These are phyloP conservation scores for Escovopsis sp. DNA, from an alignment of 2,329 filamentous ascomycete species.

Conservation along the genomic window DNA sequence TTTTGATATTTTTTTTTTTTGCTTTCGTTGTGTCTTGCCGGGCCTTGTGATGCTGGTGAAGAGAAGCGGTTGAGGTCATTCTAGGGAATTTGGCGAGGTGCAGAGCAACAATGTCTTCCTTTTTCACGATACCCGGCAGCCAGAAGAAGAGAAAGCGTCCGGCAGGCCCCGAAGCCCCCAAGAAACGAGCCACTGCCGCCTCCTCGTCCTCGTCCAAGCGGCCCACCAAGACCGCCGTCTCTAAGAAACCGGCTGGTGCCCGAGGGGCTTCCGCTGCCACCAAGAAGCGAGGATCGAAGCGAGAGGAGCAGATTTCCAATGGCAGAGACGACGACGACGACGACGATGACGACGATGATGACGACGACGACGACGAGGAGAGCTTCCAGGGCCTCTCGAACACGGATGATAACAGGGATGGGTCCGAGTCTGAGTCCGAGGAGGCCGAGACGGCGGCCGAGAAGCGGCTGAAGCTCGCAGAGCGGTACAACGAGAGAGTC, in stretches of 20 bases:
- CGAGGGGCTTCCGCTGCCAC: slow-evolving; percentile 14
- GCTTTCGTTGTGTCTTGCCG: slow-evolving; percentile 1
- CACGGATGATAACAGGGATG: slow-evolving; percentile 25
- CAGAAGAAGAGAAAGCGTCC: slow-evolving; percentile 81
- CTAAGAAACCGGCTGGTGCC: slow-evolving; percentile 17
- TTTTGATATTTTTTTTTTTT: slow-evolving; percentile 29
- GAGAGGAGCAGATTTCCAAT: slow-evolving; percentile 69
- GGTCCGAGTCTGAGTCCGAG: slow-evolving; percentile 19
- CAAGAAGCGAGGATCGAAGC: slow-evolving; percentile 32
- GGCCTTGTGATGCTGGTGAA: no score
- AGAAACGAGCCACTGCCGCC: slow-evolving; percentile 42
- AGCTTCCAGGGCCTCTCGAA: slow-evolving; percentile 23
- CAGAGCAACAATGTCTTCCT: slow-evolving; percentile 62
- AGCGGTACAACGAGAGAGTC: slow-evolving; percentile 85
- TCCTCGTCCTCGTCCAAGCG: no score
- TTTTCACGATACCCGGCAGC: slow-evolving; percentile 78
- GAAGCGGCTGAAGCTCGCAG: slow-evolving; percentile 69
- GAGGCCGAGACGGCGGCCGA: slow-evolving; percentile 83
- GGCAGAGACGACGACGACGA: slow-evolving; percentile 59
- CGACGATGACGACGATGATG: slow-evolving; percentile 55
- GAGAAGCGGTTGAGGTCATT: no score
- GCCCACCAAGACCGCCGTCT: slow-evolving; percentile 22
- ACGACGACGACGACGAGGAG: slow-evolving; percentile 52
- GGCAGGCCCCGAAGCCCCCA: slow-evolving; percentile 36
- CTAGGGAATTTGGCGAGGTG: no score